Evolutionary conservation across 768 basidiomycete genomes (phyloP), one percentile per base, ranked within the genome.

Genomic region (Terana coerulea): DNA sequence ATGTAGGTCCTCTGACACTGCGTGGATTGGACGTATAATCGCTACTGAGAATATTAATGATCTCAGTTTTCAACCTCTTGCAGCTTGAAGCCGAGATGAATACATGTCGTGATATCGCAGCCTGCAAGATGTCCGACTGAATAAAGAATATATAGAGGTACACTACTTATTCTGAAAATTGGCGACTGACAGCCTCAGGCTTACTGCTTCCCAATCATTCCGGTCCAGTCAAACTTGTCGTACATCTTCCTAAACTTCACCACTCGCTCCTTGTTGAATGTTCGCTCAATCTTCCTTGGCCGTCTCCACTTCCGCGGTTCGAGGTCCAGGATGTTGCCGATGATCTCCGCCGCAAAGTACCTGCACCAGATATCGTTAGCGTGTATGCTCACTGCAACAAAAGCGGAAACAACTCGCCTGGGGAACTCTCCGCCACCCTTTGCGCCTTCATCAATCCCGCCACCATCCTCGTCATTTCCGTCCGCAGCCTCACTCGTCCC

Each of bases 301-400:
- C 84, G 77, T 47, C 88, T 72, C 95, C 95, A 99, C 58, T 76
- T 76, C 49, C 91, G 73, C 1, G 95, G 83, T 63, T 95, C 93
- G 33, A 97, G 63, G 11, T 92, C 93, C 43, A 99, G 72, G 50
- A 97, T 64, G 59, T 91, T 93, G 7, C 95, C 95, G 55, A 98
- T 85, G 59, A 98, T 95, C 68, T 99, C 95, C 15, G 81, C 85
- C 0, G 93, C 95, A 65, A 99, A 99, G 65, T 91, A 97, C 53
- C 94, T 95, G 57, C 17, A 47, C 22, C 39, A 34, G 9, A 6
- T 11, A 25, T 49, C n/a, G 34, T 36, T 33, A 12, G 15, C 7
- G n/a, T 11, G 1, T 17, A 28, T n/a, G 11, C n/a, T 43, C 33
- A 5, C 26, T 42, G 12, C n/a, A 22, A 43, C 6, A 19, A 47